Conservation (phyloP, 148 eudicot species). For the Rhododendron williamsianum region DNA sequence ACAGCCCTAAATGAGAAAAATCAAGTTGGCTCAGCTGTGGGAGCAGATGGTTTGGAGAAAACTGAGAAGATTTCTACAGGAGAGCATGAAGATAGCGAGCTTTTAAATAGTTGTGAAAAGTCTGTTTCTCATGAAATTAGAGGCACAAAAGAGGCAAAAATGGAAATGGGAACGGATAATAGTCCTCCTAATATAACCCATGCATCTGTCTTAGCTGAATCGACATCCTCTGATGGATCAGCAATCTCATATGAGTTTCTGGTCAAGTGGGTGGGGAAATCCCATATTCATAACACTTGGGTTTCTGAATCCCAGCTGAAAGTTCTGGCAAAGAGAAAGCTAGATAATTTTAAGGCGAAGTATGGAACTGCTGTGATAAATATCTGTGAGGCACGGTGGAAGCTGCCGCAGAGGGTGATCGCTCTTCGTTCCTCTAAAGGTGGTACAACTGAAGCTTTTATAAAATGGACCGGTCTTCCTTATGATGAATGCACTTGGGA, state of each 20-base stretch:
- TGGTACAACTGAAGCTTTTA: constrained; percentile 55
- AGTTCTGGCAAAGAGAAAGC: constrained; percentile 76
- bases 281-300: constrained; percentile 87
- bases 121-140: constrained; percentile 18
- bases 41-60: constrained; percentile 20
- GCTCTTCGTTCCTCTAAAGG: constrained; percentile 46
- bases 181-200: constrained; percentile 18
- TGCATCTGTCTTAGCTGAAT: constrained; percentile 22
- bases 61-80: constrained; percentile 7
- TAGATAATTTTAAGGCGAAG: constrained; percentile 81
- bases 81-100: neutral
- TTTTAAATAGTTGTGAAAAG: constrained; percentile 6
- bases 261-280: constrained; percentile 92
- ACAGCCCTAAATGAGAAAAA: constrained; percentile 18
- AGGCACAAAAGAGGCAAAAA: constrained; percentile 23
- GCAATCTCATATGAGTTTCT: constrained; percentile 54
- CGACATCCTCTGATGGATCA: constrained; percentile 21
- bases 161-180: constrained; percentile 16
- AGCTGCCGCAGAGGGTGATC: constrained; percentile 76
- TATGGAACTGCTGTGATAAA: constrained; percentile 71
- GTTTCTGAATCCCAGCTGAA: constrained; percentile 71
- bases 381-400: constrained; percentile 76
- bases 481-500: constrained; percentile 99
- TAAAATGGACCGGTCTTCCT: constrained; percentile 88
- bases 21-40: constrained; percentile 20